Evolutionary conservation across 345 rosid species (phyloP).

Genomic region (Euclidium syriacum): DNA sequence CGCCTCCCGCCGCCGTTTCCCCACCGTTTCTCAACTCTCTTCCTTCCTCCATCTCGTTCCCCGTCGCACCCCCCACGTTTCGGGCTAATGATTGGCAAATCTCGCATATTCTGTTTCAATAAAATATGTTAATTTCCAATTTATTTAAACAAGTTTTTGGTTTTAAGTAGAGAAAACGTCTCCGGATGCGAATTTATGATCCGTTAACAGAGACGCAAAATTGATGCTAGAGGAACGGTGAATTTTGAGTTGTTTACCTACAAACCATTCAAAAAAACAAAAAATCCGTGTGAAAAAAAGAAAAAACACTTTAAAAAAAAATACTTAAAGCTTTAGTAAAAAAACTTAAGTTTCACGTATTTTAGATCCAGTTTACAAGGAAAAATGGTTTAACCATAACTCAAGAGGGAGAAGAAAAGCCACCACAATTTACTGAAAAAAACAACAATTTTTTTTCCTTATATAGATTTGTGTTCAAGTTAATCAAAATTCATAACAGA

Average conservation of each 20-base stretch:
- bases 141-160: background rate
- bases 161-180: background rate
- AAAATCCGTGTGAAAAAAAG: background rate
- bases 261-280: background rate
- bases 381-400: no score
- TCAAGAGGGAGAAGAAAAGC: background rate
- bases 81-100: slow-evolving; percentile 71
- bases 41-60: slow-evolving; percentile 43
- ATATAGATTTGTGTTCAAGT: background rate
- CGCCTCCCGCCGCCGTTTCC: background rate
- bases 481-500: background rate
- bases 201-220: background rate
- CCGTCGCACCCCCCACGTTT: slow-evolving; percentile 58
- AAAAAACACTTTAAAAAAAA: no score
- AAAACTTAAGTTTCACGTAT: no score
- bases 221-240: background rate
- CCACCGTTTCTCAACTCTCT: slow-evolving; percentile 13
- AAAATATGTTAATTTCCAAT: background rate
- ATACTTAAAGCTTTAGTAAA: background rate
- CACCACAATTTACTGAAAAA: background rate
- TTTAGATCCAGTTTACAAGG: no score
- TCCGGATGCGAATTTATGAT: no score
- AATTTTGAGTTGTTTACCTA: background rate
- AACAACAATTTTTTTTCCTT: background rate
- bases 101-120: slow-evolving; percentile 69